Evolutionary conservation across 306 rosid species (phyloP), one percentile per base, ranked within the genome.

Genomic region (apple (Malus domestica)): DNA sequence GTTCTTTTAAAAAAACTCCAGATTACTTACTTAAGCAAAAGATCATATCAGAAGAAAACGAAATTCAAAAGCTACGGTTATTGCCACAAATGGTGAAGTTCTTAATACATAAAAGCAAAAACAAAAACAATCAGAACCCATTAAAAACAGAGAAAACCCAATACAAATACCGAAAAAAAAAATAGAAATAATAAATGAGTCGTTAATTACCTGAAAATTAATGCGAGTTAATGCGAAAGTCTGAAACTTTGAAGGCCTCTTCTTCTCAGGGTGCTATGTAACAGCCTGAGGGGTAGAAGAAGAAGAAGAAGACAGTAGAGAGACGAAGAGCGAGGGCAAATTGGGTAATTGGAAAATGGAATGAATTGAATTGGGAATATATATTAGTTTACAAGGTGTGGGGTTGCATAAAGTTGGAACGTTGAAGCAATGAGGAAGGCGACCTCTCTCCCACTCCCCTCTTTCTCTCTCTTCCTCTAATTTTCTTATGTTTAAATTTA

Each of bases 371-470:
- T 81, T 66, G 70, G 76, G 87, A 83, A 81, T 81, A 70, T 80
- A 73, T 77, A 60, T 14, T 30, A 16, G 85, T 80, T 77, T 19
- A 72, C 2, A 40, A 54, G 82, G 81, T 76, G 90, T 83, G 84
- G 90, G 80, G 85, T 78, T 77, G 81, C 80, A 78, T 38, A 72
- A 80, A 86, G 89, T 85, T 86, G 91, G 96, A 87, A 90, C 79
- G 88, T 87, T 80, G 90, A 90, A 90, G 97, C 94, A 87, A 93
- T 75, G 77, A 88, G 81, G 95, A 93, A 83, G 88, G 83, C 79
- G 98, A 93, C 96, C 85, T 84, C 84, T 76, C 98, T 83, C 98
- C 98, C 90, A 93, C 93, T 82, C 40, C 6, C 45, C 20, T 76
- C 70, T 25, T 4, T 71, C 30, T 29, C 22, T 45, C 51, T 46